Percentiles rank a stretch among this genome's conserved stretches.
These are phyloP conservation scores for Candida namnaoensis DNA, from an alignment of 805 yeast species.

Conservation along the genomic window DNA sequence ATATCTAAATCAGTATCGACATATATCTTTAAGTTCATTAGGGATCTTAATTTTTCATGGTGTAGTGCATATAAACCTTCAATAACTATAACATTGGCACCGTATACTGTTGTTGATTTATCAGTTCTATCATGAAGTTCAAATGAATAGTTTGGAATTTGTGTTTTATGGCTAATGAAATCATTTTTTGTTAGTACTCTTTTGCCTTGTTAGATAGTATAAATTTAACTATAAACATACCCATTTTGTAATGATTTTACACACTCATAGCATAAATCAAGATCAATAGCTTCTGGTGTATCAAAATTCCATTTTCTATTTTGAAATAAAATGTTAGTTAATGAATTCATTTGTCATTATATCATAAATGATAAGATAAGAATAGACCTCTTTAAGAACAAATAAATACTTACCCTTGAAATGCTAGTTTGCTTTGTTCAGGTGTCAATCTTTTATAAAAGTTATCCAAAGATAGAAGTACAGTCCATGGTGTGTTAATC, in stretches of 20 bases:
- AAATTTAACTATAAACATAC: conserved; percentile 10
- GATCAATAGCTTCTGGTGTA: conserved; percentile 74
- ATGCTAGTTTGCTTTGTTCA: conserved; percentile 59
- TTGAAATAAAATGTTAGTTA: background rate
- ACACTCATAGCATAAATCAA: conserved; percentile 59
- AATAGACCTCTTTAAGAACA: too few species aligned
- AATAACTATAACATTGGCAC: conserved; percentile 86
- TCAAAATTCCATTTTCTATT: conserved; percentile 75
- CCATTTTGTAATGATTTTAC: conserved; percentile 67
- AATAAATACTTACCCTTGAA: conserved; percentile 21
- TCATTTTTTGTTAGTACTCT: background rate
- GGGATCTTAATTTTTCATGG: conserved; percentile 54
- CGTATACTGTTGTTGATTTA: conserved; percentile 70
- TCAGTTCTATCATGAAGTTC: conserved; percentile 47
- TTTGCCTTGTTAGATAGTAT: background rate
- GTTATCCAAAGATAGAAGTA: conserved; percentile 81
- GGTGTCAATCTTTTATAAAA: conserved; percentile 70
- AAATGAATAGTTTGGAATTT: conserved; percentile 68
- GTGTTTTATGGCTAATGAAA: conserved; percentile 30
- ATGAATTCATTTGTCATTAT: background rate
- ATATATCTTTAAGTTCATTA: conserved; percentile 82
- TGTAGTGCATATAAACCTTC: conserved; percentile 88
- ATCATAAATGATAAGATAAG: background rate
- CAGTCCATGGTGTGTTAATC: conserved; percentile 89
- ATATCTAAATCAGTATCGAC: conserved; percentile 93